Percentiles rank a stretch among this genome's conserved stretches.
These are phyloP conservation scores for Eucalyptus grandis DNA, from an alignment of 345 rosid species.

Conservation along the genomic window DNA sequence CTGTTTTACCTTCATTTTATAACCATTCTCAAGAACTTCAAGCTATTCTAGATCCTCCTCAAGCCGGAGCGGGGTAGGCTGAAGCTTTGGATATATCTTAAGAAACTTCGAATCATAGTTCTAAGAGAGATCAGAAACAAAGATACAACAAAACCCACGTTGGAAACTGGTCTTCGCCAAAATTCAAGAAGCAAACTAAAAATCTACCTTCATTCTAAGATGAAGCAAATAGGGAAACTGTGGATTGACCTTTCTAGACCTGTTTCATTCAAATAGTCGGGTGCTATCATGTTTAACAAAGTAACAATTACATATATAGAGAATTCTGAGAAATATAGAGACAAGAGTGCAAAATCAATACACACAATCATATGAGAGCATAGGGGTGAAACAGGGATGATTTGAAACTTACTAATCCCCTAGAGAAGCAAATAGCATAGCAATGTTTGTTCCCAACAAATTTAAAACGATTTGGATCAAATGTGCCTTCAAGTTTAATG, in stretches of 20 bases:
- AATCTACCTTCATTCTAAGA: conserved; percentile 78
- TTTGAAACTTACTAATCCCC: conserved; percentile 53
- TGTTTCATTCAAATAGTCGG: not conserved
- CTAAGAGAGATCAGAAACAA: conserved; percentile 11
- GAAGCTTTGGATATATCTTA: conserved; percentile 67
- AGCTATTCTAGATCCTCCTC: conserved; percentile 96
- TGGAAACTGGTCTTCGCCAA: not conserved
- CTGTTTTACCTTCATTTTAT: conserved; percentile 68
- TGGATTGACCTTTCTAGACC: conserved; percentile 32
- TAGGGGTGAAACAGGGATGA: too few relatives aligned
- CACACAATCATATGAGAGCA: not conserved
- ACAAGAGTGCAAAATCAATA: too few relatives aligned
- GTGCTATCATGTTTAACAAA: not conserved
- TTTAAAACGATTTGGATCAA: too few relatives aligned
- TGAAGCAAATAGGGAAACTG: conserved; percentile 85
- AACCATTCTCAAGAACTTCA: conserved; percentile 89
- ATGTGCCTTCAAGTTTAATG: too few relatives aligned
- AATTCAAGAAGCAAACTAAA: not conserved
- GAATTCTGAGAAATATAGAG: not conserved
- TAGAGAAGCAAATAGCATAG: conserved; percentile 72
- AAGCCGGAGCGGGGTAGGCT: conserved; percentile 68
- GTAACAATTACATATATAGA: not conserved
- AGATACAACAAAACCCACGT: not conserved
- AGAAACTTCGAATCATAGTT: conserved; percentile 83
- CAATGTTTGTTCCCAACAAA: too few relatives aligned